phyloP scores from a whole-genome alignment of 129 eudicot species.

The Helianthus tuberosus region DNA sequence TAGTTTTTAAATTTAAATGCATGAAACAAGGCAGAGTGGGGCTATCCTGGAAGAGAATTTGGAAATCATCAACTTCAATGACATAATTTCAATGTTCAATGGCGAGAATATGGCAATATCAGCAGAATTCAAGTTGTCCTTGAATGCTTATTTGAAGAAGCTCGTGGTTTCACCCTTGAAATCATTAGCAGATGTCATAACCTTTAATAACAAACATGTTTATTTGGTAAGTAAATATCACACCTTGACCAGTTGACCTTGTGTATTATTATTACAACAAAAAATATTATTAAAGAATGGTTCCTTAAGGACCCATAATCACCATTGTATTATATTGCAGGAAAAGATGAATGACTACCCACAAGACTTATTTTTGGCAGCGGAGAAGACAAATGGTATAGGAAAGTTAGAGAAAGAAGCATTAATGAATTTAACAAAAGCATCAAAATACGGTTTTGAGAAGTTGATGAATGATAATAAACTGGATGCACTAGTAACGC shows the following conservation, averaged over 20 bases:
- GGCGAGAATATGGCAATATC: constrained; percentile 38
- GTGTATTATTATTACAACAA: not conserved
- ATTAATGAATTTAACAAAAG: constrained; percentile 34
- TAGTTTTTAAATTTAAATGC: too few species aligned
- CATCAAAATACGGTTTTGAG: constrained; percentile 56
- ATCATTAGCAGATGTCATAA: constrained; percentile 66
- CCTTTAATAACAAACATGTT: constrained; percentile 52
- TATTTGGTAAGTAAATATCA: constrained; percentile 34
- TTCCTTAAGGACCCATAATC: not conserved
- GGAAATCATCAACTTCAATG: constrained; percentile 37
- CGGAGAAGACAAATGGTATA: constrained; percentile 65
- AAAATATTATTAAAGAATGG: not conserved
- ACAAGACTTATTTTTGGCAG: constrained; percentile 52
- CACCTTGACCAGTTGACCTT: not conserved
- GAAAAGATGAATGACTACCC: constrained; percentile 56
- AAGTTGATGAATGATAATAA: constrained; percentile 60
- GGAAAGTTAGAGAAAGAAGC: constrained; percentile 42
- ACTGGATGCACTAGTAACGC: constrained; percentile 68
- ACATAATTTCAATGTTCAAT: constrained; percentile 30
- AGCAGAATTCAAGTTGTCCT: constrained; percentile 54
- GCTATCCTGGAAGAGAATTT: constrained; percentile 57
- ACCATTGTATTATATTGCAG: constrained; percentile 30
- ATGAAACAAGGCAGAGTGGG: constrained; percentile 45
- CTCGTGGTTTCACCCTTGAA: constrained; percentile 56
- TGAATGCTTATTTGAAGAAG: constrained; percentile 50